Evolutionary conservation across 768 basidiomycete species (phyloP), one percentile per base, ranked within the genome.

Genomic region (Tulasnella sp.): DNA sequence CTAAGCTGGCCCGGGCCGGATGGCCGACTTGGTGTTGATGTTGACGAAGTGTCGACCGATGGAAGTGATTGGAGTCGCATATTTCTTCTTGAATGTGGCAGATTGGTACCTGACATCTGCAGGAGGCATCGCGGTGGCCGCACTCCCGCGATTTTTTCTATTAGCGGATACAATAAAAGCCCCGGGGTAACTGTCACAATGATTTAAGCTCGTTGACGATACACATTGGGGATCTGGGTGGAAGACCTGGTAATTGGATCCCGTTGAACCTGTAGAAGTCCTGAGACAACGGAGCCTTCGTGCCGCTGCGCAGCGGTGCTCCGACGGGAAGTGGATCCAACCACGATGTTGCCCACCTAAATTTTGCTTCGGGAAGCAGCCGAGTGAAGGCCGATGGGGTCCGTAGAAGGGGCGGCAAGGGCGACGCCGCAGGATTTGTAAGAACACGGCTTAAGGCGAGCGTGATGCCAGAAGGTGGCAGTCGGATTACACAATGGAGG

Each of bases 341-440:
- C n/a, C 61, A 13, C 9, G 2, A 13, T 67, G 26, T 32, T 32
- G n/a, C 57, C 13, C 57, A 61, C 61, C 61, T 67, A 67, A 67
- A 29, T n/a, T 67, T 26, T 67, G 13, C 61, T 67, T 67, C 61
- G 61, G 61, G 61, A 67, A 67, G 61, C 61, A 67, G n/a, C 61
- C 61, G 61, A 67, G 61, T 32, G 61, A 32, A 67, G 61, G 61
- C 61, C 61, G 61, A 67, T 67, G 61, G 2, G 61, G 61, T 67
- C 61, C 61, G 10, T 67, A 2, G 32, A 26, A 11, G 26, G 61
- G 32, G 32, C 61, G 61, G 61, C n/a, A 32, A 32, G 61, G 61
- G 61, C 4, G 26, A 67, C 32, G 61, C 61, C 61, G 61, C n/a
- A 11, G 32, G 26, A 67, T 67, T 67, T 67, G 61, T 67, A 67